Evolutionary conservation across 2,329 filamentous ascomycete genomes (phyloP), one percentile per base, ranked within the genome.

Genomic region (Verticillium isaacii): DNA sequence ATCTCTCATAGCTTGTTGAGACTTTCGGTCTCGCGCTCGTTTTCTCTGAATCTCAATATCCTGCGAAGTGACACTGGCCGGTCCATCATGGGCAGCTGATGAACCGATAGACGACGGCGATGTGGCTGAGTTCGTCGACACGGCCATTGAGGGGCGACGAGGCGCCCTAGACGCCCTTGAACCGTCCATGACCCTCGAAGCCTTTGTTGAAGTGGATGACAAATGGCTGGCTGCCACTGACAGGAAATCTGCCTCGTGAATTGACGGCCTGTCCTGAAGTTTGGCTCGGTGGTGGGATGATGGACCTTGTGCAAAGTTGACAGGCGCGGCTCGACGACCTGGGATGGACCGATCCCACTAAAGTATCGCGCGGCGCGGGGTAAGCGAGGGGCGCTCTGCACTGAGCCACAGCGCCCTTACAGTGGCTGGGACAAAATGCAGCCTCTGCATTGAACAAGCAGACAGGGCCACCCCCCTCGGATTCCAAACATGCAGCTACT

Each of bases 1-100:
- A 61, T 73, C 70, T 6, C 71, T 68, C 71, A 73, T 73, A 17
- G 71, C 71, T 66, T 73, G 71, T 63, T 73, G 71, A 0, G 69
- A 72, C 61, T 70, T 71, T 55, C 71, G 70, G 60, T 73, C 71
- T 25, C 71, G 64, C 3, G 71, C 71, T 25, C 71, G 68, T 61
- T 73, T 73, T 52, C 70, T 68, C 59, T 71, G 69, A 32, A 72
- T 62, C 59, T 72, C 71, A 9, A 67, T 14, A 5, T 69, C 65
- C 52, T 65, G 61, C 17, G 65, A 59, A 2, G 61, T 57, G 5
- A 32, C 56, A 5, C 57, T 37, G 12, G 15, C 6, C 34, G n/a
- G 52, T 9, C 58, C 56, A 36, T 57, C 56, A 14, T 60, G 58
- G 11, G 34, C 45, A 36, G 60, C 57, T 15, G 61, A 58, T 15